Conservation (phyloP, 108 stramenopile species). For the Ochromonas danica region DNA sequence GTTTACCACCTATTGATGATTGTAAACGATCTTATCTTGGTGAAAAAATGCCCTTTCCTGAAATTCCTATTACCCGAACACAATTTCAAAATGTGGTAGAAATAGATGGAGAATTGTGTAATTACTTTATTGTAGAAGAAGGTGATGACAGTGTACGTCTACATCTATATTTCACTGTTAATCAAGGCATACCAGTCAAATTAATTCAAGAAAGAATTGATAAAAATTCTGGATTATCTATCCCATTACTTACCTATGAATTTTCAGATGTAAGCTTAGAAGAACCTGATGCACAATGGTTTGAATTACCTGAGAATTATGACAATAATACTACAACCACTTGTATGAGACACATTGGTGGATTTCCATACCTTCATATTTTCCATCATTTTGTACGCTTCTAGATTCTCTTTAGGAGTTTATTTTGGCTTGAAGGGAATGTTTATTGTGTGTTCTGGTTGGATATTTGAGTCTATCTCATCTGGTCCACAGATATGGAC, state of each 20-base stretch:
- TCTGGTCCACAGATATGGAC: too few species aligned
- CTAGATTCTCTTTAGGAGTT: background rate
- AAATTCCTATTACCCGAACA: background rate
- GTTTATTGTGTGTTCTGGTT: too few species aligned
- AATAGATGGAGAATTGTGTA: constrained; percentile 1
- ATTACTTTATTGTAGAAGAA: constrained; percentile 8
- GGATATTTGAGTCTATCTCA: too few species aligned
- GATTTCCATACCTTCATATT: constrained; percentile 35
- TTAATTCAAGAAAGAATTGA: constrained; percentile 1
- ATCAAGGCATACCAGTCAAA: background rate
- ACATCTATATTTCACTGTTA: background rate
- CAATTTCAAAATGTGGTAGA: background rate
- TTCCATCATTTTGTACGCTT: constrained; percentile 32
- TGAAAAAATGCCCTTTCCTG: constrained; percentile 23
- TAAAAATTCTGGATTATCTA: background rate
- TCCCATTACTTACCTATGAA: constrained; percentile 30
- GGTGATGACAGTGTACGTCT: background rate
- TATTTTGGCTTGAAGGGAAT: too few species aligned
- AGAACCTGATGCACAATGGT: background rate
- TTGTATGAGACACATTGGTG: constrained; percentile 19
- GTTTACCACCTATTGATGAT: constrained; percentile 22
- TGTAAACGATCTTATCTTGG: constrained; percentile 31
- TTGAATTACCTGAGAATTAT: constrained; percentile 1
- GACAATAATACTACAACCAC: background rate
- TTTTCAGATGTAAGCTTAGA: constrained; percentile 8